phyloP scores from a whole-genome alignment of 169 alveolate genomes.

The Cryptosporidium muris region DNA sequence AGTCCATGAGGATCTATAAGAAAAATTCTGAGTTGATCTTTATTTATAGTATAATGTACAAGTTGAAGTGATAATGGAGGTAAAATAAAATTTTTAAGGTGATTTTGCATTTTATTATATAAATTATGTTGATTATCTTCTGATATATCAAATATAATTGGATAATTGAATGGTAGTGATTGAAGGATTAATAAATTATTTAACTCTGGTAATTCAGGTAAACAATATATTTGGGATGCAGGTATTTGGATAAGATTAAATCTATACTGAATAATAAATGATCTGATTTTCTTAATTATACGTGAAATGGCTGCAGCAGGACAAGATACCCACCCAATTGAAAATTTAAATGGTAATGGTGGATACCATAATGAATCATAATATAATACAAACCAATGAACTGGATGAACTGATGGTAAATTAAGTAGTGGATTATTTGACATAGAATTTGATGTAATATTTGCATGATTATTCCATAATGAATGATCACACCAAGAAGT shows the following conservation, averaged over 20 bases:
- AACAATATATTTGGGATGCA: conserved; percentile 34
- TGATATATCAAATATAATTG: conserved; percentile 2
- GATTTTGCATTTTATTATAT: neutral
- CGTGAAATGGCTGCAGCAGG: conserved; percentile 37
- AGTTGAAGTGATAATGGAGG: conserved; percentile 36
- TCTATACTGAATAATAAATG: conserved; percentile 8
- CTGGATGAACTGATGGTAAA: conserved; percentile 1
- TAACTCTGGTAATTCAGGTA: conserved; percentile 3
- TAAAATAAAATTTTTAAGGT: conserved; percentile 25
- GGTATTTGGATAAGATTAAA: conserved; percentile 38
- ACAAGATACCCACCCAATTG: conserved; percentile 67
- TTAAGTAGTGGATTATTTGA: neutral
- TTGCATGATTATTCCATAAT: neutral
- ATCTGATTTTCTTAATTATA: conserved; percentile 32
- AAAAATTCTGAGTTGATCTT: conserved; percentile 14
- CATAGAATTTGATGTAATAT: neutral
- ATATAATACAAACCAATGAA: conserved; percentile 58
- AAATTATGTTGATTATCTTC: too few species aligned
- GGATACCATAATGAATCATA: conserved; percentile 66
- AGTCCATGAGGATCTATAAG: conserved; percentile 53
- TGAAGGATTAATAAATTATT: neutral
- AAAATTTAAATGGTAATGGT: conserved; percentile 29
- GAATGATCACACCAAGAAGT: conserved; percentile 58
- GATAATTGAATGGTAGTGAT: conserved; percentile 48
- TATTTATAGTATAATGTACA: conserved; percentile 6